Conservation (phyloP, 2,329 filamentous ascomycete genomes). For the Aspergillus hiratsukae region DNA sequence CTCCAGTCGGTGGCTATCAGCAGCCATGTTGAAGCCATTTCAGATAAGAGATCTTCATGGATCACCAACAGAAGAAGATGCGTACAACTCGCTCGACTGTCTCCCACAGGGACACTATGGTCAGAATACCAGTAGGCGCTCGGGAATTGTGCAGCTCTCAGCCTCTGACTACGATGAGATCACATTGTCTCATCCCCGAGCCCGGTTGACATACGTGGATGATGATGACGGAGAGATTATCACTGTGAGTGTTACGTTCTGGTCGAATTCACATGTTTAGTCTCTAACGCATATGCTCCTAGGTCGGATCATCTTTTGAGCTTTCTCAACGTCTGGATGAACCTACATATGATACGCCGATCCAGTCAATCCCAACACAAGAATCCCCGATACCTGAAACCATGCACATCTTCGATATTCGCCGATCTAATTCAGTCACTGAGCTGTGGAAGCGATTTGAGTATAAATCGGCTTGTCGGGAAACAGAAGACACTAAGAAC, state of each 20-base stretch:
- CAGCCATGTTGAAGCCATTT: slow-evolving; percentile 39
- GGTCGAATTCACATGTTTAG: slow-evolving; percentile 10
- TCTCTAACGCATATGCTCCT: neutral
- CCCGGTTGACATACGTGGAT: slow-evolving; percentile 42
- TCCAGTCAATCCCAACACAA: slow-evolving; percentile 6
- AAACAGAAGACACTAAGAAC: slow-evolving; percentile 1
- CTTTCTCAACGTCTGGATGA: slow-evolving; percentile 45
- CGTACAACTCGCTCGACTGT: slow-evolving; percentile 7
- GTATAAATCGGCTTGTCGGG: slow-evolving; percentile 3
- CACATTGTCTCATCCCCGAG: slow-evolving; percentile 37
- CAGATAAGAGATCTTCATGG: slow-evolving; percentile 35
- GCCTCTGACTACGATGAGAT: slow-evolving; percentile 41
- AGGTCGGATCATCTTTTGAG: slow-evolving; percentile 47
- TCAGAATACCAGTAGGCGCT: slow-evolving; percentile 4
- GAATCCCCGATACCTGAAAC: slow-evolving; percentile 15
- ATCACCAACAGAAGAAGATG: slow-evolving; percentile 13
- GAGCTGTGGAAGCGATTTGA: slow-evolving; percentile 37
- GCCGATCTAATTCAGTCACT: slow-evolving; percentile 35
- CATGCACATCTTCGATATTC: slow-evolving; percentile 47
- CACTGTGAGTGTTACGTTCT: slow-evolving; percentile 31
- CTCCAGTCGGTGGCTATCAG: slow-evolving; percentile 1
- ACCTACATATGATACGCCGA: slow-evolving; percentile 19
- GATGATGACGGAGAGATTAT: slow-evolving; percentile 45
- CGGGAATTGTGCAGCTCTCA: slow-evolving; percentile 38
- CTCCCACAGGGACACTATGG: neutral